Conservation (phyloP, 345 rosid genomes). For the Sisymbrium altissimum region DNA sequence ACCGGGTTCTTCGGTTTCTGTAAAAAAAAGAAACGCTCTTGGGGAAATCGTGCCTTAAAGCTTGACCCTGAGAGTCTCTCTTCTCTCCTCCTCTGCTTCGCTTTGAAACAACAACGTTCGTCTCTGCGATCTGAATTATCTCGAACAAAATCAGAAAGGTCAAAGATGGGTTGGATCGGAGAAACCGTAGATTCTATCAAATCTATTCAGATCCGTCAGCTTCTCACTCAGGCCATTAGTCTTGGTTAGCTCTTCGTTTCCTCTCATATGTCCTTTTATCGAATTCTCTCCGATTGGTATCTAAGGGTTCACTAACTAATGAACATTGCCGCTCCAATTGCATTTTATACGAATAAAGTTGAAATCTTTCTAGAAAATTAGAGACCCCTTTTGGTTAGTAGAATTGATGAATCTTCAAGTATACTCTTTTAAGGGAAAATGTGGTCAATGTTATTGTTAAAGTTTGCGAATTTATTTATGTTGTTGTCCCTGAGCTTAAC, state of each 20-base stretch:
- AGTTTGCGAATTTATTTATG: not conserved
- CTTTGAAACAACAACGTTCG: slow-evolving; percentile 8
- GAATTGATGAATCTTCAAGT: not conserved
- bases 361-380: too few relatives aligned
- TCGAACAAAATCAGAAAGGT: not conserved
- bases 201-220: slow-evolving; percentile 48
- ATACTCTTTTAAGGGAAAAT: not conserved
- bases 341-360: not conserved
- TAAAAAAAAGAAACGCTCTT: not conserved
- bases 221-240: slow-evolving; percentile 44
- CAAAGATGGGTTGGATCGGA: slow-evolving; percentile 36
- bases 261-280: not conserved
- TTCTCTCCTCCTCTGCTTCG: not conserved
- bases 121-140: slow-evolving; percentile 22
- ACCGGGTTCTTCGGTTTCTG: slow-evolving; percentile 13
- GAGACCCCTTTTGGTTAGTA: not conserved
- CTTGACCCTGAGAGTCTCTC: slow-evolving; percentile 5
- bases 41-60: slow-evolving; percentile 15
- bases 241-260: slow-evolving; percentile 45
- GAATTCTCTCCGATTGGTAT: slow-evolving; percentile 1
- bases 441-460: slow-evolving; percentile 1
- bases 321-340: not conserved
- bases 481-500: not conserved
- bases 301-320: not conserved
- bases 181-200: slow-evolving; percentile 43